phyloP scores from a whole-genome alignment of 2,329 filamentous ascomycete genomes.

The Madurella mycetomatis region DNA sequence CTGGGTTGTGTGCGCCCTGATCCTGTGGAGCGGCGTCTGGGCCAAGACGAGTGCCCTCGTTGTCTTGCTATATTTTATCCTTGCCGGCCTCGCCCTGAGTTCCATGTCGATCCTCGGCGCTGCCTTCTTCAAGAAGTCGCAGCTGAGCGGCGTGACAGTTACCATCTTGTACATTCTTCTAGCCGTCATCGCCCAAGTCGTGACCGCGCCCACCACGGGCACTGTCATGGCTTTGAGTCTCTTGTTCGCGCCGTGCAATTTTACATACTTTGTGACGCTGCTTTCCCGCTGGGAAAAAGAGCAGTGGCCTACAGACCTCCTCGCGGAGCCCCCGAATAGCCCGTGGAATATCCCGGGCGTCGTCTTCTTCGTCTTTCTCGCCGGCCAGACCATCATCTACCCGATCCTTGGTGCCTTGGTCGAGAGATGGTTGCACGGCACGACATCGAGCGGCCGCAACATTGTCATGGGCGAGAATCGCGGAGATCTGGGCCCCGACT shows the following conservation, averaged over 20 bases:
- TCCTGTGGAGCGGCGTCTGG: constrained; percentile 62
- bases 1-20: constrained; percentile 72
- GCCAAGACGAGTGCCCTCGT: constrained; percentile 58
- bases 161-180: constrained; percentile 70
- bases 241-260: constrained; percentile 83
- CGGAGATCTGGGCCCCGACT: constrained; percentile 30
- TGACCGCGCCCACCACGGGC: constrained; percentile 57
- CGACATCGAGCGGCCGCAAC: constrained; percentile 58
- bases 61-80: constrained; percentile 68
- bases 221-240: constrained; percentile 66
- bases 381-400: constrained; percentile 73
- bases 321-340: constrained; percentile 57
- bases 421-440: constrained; percentile 72
- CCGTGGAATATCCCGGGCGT: constrained; percentile 69
- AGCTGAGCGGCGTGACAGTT: constrained; percentile 78
- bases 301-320: constrained; percentile 56
- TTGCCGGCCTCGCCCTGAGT: constrained; percentile 70
- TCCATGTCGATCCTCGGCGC: constrained; percentile 79
- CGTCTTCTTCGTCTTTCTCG: constrained; percentile 70
- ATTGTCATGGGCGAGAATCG: constrained; percentile 37
- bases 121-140: constrained; percentile 79
- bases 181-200: constrained; percentile 75
- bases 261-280: constrained; percentile 72
- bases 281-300: constrained; percentile 72
- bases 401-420: constrained; percentile 70